Evolutionary conservation across 129 eudicot species (phyloP).

Genomic region (Helianthus tuberosus): DNA sequence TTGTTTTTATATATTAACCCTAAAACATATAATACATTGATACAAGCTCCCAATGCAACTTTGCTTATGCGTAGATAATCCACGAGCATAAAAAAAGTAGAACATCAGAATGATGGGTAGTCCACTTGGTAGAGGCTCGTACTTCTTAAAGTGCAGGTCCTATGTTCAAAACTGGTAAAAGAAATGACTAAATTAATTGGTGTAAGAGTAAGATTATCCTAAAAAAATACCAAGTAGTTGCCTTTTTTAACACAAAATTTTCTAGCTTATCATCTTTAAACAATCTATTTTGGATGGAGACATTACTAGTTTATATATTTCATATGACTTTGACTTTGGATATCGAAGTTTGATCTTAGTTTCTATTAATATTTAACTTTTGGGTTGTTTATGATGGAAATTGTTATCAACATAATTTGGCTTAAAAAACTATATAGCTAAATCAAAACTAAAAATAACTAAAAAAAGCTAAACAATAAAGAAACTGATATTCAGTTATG

Average conservation of each 20-base stretch:
- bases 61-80: too few species aligned
- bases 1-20: too few species aligned
- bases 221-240: background rate
- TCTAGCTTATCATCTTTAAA: background rate
- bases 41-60: too few species aligned
- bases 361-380: background rate
- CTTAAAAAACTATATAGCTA: background rate
- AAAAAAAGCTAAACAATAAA: too few species aligned
- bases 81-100: background rate
- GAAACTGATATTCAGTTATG: too few species aligned
- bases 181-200: too few species aligned
- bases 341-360: background rate
- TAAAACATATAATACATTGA: too few species aligned
- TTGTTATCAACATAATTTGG: background rate
- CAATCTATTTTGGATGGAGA: background rate
- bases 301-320: background rate
- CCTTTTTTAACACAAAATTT: background rate
- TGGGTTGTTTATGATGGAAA: background rate
- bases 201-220: too few species aligned
- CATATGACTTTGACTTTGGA: constrained; percentile 2
- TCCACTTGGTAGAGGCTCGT: too few species aligned
- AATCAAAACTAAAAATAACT: too few species aligned
- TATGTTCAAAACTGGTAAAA: too few species aligned
- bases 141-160: too few species aligned
- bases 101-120: background rate